Evolutionary conservation across 2,329 filamentous ascomycete genomes (phyloP), one percentile per base, ranked within the genome.

Genomic region (Alternaria brassicicola): DNA sequence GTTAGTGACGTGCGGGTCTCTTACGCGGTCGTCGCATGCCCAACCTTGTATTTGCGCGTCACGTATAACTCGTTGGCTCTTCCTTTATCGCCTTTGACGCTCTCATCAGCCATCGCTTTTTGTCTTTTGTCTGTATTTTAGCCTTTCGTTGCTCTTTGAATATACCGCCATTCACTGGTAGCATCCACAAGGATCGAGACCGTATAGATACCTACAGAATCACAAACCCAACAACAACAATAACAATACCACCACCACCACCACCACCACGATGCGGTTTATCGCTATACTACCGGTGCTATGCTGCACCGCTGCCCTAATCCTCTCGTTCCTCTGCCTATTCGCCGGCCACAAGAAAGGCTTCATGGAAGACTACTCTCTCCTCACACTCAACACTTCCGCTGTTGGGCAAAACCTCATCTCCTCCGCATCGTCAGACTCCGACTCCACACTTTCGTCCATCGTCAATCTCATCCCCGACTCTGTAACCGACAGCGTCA

Each of bases 311-410:
- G 81, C 79, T 28, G 84, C 85, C 3, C 82, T 88, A 38, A 79
- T 88, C 19, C 80, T 89, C 41, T 81, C 82, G 17, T 81, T 88
- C 64, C 78, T 88, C 8, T 86, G 83, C 68, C 78, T 89, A 57
- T 88, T 88, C 65, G 86, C 87, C 1, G 87, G 87, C 35, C 80
- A 82, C 35, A 85, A 84, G 66, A 78, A 77, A 50, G 78, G 78
- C 15, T 83, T 87, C 65, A 81, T 89, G 74, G 81, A 87, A 61
- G 78, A 83, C 52, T 86, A 83, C 59, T 78, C 85, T 57, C 76
- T 89, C 30, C 69, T 89, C 35, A 86, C 84, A 81, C 79, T 88
- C 63, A 87, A 88, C 74, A 84, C 83, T 21, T 86, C 85, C 3
- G 81, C 80, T 38, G 76, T 87, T 28, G 84, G 85, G 51, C 76